Base-by-base conservation (phyloP, 2,329 filamentous ascomycete species). In the Colletotrichum melonis region DNA sequence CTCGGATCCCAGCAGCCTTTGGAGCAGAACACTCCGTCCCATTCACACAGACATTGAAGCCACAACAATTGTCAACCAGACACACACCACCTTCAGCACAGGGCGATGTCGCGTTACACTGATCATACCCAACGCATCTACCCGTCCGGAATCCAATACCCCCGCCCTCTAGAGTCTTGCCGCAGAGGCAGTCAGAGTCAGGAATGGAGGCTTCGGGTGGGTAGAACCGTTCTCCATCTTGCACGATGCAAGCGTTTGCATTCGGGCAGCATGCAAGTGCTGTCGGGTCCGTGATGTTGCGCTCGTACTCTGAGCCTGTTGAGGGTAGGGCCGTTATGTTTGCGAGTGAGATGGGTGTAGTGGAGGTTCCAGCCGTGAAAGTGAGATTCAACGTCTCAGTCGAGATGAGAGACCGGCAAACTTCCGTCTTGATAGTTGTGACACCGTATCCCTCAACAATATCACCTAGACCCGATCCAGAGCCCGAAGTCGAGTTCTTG, bases 141-240 rank as follows among this genome's bases (percentile, higher is more conserved):
- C 60, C 69, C 6, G 52, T 74, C n/a, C 69, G 49, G 64, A 76
- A 76, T 0, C 58, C 73, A 6, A 76, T 59, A 3, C 73, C 75
- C 0, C 26, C 12, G 1, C 70, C 70, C 19, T 42, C 73, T 2
- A 52, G n/a, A 9, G 77, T 82, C 35, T 66, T 78, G 0, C 83
- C 82, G 46, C 82, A 84, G 22, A 84, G 76, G 54, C 83, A 84
- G 8, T 77, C 77, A 6, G 81, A 80, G 8, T 76, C 75, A 1
- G 67, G 58, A 5, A 85, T 73, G 26, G 78, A 63, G 26, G 83
- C 81, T 22, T 77, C 76, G 38, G 65, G 56, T 0, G 81, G 82
- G 72, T 84, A 84, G 42, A 78, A 83, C 2, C 72, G 75, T 2
- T 72, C 76, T 2, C 66, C 75, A 4, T 72, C 67, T 1, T 73